These are phyloP conservation scores for Fonsecaea pedrosoi DNA, from an alignment of 2,329 filamentous ascomycete species.

Conservation along the genomic window DNA sequence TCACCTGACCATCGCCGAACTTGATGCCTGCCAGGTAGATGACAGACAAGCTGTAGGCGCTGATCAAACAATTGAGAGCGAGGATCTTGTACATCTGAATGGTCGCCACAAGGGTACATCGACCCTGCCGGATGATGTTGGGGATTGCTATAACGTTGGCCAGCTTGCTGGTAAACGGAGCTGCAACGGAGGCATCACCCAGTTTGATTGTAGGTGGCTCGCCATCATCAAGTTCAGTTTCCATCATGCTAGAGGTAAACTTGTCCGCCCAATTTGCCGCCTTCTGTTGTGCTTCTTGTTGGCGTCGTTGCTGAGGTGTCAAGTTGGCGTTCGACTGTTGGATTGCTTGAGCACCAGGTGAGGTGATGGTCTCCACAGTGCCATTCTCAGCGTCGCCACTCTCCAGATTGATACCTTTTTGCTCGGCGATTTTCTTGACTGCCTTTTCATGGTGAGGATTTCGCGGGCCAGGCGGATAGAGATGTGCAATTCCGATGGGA, in stretches of 20 bases:
- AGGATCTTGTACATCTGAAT: conserved; percentile 99
- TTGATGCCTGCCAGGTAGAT: conserved; percentile 98
- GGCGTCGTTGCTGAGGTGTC: conserved; percentile 58
- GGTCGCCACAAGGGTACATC: conserved; percentile 95
- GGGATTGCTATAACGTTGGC: conserved; percentile 96
- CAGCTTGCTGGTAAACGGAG: conserved; percentile 96
- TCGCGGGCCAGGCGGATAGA: conserved; percentile 86
- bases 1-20: conserved; percentile 97
- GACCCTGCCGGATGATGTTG: conserved; percentile 97
- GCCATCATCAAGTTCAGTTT: conserved; percentile 82
- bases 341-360: conserved; percentile 68
- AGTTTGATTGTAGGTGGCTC: conserved; percentile 97
- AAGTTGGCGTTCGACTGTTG: conserved; percentile 58
- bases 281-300: conserved; percentile 68
- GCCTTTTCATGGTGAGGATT: conserved; percentile 97
- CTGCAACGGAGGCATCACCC: conserved; percentile 94
- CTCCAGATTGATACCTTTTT: conserved; percentile 63
- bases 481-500: conserved; percentile 87
- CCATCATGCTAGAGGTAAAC: conserved; percentile 85
- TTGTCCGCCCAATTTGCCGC: conserved; percentile 83
- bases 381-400: conserved; percentile 61
- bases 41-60: conserved; percentile 94
- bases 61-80: conserved; percentile 95
- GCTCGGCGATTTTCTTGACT: conserved; percentile 81
- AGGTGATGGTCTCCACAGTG: conserved; percentile 67